phyloP scores from a whole-genome alignment of 202 grass and related monocot species.

The Brachypodium distachyon region DNA sequence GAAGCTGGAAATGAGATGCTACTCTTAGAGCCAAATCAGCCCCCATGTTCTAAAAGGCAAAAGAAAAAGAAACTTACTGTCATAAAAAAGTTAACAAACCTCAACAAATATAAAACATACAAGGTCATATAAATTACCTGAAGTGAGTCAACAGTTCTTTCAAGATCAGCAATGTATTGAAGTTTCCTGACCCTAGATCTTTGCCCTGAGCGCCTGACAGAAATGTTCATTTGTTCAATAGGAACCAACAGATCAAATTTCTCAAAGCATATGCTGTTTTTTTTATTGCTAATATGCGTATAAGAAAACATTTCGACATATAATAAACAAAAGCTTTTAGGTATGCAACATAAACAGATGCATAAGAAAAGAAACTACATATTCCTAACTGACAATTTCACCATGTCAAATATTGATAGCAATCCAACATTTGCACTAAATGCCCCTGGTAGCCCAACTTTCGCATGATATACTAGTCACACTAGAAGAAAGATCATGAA shows the following conservation, averaged over 20 bases:
- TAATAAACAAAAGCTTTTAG: background rate
- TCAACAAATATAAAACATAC: constrained; percentile 1
- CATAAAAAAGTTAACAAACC: background rate
- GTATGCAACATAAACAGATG: background rate
- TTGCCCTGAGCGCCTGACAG: constrained; percentile 83
- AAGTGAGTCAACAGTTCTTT: constrained; percentile 80
- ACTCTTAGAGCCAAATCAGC: constrained; percentile 79
- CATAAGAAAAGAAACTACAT: background rate
- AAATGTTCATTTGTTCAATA: constrained; percentile 11
- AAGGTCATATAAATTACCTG: constrained; percentile 46
- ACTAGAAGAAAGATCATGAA: background rate
- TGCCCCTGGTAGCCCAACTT: background rate
- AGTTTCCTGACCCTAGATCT: constrained; percentile 96
- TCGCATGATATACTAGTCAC: constrained; percentile 8
- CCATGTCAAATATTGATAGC: background rate
- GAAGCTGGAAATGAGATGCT: constrained; percentile 79
- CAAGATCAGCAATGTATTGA: constrained; percentile 98
- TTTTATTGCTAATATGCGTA: background rate
- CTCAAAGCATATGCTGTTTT: background rate
- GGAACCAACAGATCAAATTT: background rate
- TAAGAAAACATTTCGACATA: background rate
- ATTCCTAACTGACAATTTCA: background rate
- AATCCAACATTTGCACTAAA: background rate
- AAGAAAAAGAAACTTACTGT: constrained; percentile 1
- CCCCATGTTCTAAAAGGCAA: constrained; percentile 58